phyloP scores from a whole-genome alignment of 2,329 filamentous ascomycete species.

The Apiospora koreana region DNA sequence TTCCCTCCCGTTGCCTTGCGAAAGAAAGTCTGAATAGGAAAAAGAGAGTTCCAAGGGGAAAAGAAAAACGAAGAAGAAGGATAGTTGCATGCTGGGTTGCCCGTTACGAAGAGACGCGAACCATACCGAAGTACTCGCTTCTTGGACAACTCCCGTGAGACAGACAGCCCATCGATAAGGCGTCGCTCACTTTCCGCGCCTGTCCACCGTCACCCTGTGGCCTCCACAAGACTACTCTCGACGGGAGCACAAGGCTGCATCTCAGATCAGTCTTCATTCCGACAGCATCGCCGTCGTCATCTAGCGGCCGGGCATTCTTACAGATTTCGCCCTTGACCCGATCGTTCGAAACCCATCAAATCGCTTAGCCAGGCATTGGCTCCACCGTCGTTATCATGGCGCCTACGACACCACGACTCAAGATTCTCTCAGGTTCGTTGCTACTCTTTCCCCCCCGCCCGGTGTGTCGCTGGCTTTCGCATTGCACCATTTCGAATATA shows the following conservation, averaged over 20 bases:
- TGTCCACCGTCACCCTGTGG: conserved; percentile 13
- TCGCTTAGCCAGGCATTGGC: not conserved
- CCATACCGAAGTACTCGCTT: conserved; percentile 7
- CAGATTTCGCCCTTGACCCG: not conserved
- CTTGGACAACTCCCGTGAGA: conserved; percentile 8
- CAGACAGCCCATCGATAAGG: conserved; percentile 11
- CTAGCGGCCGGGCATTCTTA: conserved; percentile 9
- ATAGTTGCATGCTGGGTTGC: conserved; percentile 9
- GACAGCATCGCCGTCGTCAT: conserved; percentile 9
- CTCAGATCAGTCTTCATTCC: conserved; percentile 2
- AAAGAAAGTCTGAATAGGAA: not conserved
- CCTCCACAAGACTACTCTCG: conserved; percentile 11
- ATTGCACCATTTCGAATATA: not conserved
- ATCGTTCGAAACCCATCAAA: conserved; percentile 24
- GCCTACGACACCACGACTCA: conserved; percentile 60
- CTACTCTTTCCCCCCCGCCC: conserved; percentile 20
- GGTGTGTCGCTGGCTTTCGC: not conserved
- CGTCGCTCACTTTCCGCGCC: conserved; percentile 17
- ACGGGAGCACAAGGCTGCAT: conserved; percentile 11
- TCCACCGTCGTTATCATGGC: conserved; percentile 51
- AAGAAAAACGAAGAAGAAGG: not conserved
- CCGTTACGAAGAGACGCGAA: not conserved
- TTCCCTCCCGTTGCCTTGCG: conserved; percentile 3
- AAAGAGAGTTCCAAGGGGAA: not conserved
- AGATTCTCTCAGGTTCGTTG: conserved; percentile 61